phyloP scores from a whole-genome alignment of 1,139 yeast genomes.

The Wickerhamomyces sp. region DNA sequence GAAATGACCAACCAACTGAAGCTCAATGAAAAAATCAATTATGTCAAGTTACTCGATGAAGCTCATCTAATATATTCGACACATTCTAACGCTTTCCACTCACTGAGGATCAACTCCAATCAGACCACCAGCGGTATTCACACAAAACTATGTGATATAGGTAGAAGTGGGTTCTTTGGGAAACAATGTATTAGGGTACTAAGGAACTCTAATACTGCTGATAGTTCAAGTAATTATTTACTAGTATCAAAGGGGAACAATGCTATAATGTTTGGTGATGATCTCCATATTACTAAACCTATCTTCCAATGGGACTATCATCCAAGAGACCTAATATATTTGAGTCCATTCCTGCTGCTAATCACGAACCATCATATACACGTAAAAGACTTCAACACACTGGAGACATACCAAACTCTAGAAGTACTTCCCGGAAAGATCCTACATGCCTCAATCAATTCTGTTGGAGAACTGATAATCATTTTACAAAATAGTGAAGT shows the following conservation, averaged over 20 bases:
- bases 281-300: slow-evolving; percentile 10
- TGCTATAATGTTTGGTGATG: slow-evolving; percentile 20
- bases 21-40: not conserved
- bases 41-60: slow-evolving; percentile 1
- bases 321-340: slow-evolving; percentile 32
- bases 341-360: slow-evolving; percentile 46
- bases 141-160: not conserved
- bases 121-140: not conserved
- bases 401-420: slow-evolving; percentile 25
- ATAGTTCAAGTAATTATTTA: not conserved
- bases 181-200: slow-evolving; percentile 2
- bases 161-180: slow-evolving; percentile 2
- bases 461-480: not conserved
- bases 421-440: slow-evolving; percentile 10
- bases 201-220: not conserved
- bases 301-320: slow-evolving; percentile 26
- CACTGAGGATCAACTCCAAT: not conserved
- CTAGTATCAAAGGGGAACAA: slow-evolving; percentile 21
- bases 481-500: slow-evolving; percentile 28
- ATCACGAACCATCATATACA: slow-evolving; percentile 39
- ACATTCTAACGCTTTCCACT: not conserved
- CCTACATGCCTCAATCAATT: not conserved
- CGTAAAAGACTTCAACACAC: slow-evolving; percentile 38
- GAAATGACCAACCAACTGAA: slow-evolving; percentile 4
- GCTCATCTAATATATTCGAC: not conserved